A percentile compares a stretch with the other conserved stretches of the same genome.
phyloP scores from a whole-genome alignment of 2,329 filamentous ascomycete genomes.

The Aspergillus pseudoviridinutans region DNA sequence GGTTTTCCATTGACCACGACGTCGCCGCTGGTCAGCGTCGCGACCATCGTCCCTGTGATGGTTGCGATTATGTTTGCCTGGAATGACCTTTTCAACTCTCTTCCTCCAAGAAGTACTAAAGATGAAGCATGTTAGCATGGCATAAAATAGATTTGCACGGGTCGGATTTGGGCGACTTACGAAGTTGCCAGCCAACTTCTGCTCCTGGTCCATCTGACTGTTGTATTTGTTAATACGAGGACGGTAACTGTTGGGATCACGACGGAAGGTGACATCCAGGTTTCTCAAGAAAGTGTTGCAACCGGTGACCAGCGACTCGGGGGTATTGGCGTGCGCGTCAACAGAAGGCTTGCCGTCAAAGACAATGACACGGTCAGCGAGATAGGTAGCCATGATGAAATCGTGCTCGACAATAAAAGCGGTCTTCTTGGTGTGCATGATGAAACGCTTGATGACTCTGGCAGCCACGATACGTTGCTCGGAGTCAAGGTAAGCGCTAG shows the following conservation, averaged over 20 bases:
- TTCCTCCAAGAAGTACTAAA: conserved; percentile 92
- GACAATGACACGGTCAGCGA: conserved; percentile 93
- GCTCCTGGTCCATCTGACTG: conserved; percentile 95
- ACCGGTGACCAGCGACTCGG: conserved; percentile 87
- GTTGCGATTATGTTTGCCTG: conserved; percentile 37
- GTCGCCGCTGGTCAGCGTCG: conserved; percentile 32
- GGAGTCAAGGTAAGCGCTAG: conserved; percentile 94
- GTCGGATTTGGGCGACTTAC: conserved; percentile 49
- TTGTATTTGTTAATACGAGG: conserved; percentile 98
- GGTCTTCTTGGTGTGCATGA: conserved; percentile 99
- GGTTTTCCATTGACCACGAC: conserved; percentile 29
- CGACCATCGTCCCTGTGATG: conserved; percentile 34
- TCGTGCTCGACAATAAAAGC: conserved; percentile 99
- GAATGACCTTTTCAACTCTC: conserved; percentile 65
- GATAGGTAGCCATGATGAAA: conserved; percentile 90
- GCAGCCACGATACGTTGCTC: conserved; percentile 98
- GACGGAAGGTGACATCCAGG: conserved; percentile 95
- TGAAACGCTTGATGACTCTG: conserved; percentile 98
- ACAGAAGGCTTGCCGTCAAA: conserved; percentile 93
- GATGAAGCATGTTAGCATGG: conserved; percentile 7
- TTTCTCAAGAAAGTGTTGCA: conserved; percentile 98
- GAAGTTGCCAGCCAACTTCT: conserved; percentile 91
- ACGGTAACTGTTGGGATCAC: conserved; percentile 91
- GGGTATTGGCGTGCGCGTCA: conserved; percentile 79
- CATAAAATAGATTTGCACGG: background rate